phyloP scores from a whole-genome alignment of 2,329 filamentous ascomycete species.

The Lasiodiplodia sp. region DNA sequence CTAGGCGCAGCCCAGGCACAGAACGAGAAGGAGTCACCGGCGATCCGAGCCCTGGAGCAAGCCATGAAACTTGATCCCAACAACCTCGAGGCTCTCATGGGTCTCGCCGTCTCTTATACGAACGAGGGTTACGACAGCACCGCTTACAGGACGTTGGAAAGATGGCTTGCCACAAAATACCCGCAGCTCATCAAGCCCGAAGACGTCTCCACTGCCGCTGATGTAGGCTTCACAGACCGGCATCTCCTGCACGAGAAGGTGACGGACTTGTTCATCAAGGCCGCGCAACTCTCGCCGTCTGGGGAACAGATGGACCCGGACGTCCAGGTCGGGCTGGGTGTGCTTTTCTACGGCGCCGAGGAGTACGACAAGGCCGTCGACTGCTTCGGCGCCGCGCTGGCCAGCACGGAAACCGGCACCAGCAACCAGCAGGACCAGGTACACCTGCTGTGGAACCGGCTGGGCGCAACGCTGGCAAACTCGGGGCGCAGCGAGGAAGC shows the following conservation, averaged over 20 bases:
- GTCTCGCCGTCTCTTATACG: conserved; percentile 93
- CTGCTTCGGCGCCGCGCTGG: conserved; percentile 92
- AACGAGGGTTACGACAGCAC: conserved; percentile 99
- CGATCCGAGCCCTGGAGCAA: conserved; percentile 91
- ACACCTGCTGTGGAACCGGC: conserved; percentile 95
- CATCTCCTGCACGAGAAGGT: conserved; percentile 89
- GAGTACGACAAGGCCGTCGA: conserved; percentile 99
- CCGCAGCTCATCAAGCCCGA: conserved; percentile 71
- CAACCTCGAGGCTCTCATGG: conserved; percentile 92
- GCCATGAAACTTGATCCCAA: conserved; percentile 86
- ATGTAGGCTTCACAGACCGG: conserved; percentile 93
- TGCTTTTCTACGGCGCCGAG: conserved; percentile 96
- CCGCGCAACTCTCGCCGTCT: conserved; percentile 88
- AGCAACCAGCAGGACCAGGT: conserved; percentile 86
- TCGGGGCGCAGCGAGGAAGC: conserved; percentile 92
- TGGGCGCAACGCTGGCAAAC: conserved; percentile 95
- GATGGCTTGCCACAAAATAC: conserved; percentile 96
- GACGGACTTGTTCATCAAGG: conserved; percentile 87
- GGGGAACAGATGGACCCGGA: conserved; percentile 98
- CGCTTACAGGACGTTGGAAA: conserved; percentile 93
- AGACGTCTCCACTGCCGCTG: conserved; percentile 75
- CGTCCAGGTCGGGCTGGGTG: conserved; percentile 94
- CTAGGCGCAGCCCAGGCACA: conserved; percentile 93
- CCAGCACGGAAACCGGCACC: conserved; percentile 81
- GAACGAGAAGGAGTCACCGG: conserved; percentile 97